Base-by-base conservation (phyloP, 257 asterid species). In the Jacaranda mimosifolia region DNA sequence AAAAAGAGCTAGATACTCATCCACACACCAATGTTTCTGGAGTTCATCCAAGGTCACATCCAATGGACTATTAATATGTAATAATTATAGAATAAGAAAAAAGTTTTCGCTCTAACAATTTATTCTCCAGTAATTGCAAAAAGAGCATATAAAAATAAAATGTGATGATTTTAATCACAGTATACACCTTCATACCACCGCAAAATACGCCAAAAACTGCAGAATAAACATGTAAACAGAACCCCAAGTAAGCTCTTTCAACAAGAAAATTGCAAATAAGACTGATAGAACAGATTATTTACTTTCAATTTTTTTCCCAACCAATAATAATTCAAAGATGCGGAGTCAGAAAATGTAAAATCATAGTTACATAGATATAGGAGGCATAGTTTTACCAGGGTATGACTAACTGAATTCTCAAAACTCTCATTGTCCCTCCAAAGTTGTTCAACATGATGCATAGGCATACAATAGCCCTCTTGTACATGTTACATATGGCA, bases 361-460 rank as follows among this genome's bases (percentile, higher is more conserved):
- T 40, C 74, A 69, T 43, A 63, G 49, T 58, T 8, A n/a, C 66
- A 73, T 10, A 55, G 56, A 26, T 26, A 26, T 26, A 26, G 62
- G 72, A 70, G 80, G 49, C 67, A 63, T 72, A 17, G 43, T 38
- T 70, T 57, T 90, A 96, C 99, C 97, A 91, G 85, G 58, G 98
- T 86, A 69, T 97, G 98, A 88, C 96, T 90, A 76, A 93, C 95
- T 38, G 99, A 82, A 83, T 93, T 96, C 82, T 96, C 99, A 86
- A 96, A 96, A 88, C 77, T 93, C 85, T 93, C 99, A 60, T 96
- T 93, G 79, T 96, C 99, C 85, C 97, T 91, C 98, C 97, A 96
- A 74, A 96, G 94, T 75, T 96, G 99, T 91, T 93, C 98, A 68
- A 91, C 89, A 52, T 87, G 96, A 82, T 90, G 96, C 48, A 93